Percentiles rank a stretch among this genome's conserved stretches.
Conservation (phyloP, 2,329 filamentous ascomycete genomes). For the Aspergillus novofumigatus region DNA sequence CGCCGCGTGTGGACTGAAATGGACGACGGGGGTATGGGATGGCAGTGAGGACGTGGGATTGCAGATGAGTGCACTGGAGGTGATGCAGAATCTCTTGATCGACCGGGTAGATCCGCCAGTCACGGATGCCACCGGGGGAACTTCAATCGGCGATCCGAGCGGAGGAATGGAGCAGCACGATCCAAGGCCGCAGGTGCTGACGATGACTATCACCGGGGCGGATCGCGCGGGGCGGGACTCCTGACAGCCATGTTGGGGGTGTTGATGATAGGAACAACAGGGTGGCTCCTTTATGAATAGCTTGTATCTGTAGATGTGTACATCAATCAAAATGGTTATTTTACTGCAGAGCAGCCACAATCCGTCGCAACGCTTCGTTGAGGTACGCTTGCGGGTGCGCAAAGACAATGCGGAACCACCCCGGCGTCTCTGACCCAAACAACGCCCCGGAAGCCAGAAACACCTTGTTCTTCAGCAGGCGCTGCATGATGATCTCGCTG, state of each 20-base stretch:
- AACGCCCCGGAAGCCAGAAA: conserved; percentile 33
- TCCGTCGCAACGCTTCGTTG: conserved; percentile 29
- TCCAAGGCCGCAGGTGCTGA: conserved; percentile 10
- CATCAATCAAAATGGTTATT: neutral
- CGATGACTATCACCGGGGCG: conserved; percentile 24
- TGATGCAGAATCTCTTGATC: conserved; percentile 33
- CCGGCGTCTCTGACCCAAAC: conserved; percentile 37
- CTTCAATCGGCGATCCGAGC: conserved; percentile 30
- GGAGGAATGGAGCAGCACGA: conserved; percentile 18
- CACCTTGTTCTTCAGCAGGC: conserved; percentile 34
- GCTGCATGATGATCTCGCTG: conserved; percentile 29
- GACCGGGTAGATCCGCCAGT: conserved; percentile 26
- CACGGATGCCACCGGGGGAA: conserved; percentile 28
- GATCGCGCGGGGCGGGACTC: conserved; percentile 43
- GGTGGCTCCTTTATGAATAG: conserved; percentile 36
- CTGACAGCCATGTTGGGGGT: conserved; percentile 37
- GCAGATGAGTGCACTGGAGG: conserved; percentile 38
- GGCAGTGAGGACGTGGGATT: conserved; percentile 36
- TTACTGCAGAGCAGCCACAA: conserved; percentile 17
- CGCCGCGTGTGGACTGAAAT: conserved; percentile 38
- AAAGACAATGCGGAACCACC: conserved; percentile 44
- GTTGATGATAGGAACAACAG: conserved; percentile 30
- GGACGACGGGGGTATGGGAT: conserved; percentile 36
- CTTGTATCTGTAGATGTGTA: neutral
- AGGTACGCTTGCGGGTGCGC: conserved; percentile 30